Conservation (phyloP, 257 asterid genomes). For the Lantana camara region DNA sequence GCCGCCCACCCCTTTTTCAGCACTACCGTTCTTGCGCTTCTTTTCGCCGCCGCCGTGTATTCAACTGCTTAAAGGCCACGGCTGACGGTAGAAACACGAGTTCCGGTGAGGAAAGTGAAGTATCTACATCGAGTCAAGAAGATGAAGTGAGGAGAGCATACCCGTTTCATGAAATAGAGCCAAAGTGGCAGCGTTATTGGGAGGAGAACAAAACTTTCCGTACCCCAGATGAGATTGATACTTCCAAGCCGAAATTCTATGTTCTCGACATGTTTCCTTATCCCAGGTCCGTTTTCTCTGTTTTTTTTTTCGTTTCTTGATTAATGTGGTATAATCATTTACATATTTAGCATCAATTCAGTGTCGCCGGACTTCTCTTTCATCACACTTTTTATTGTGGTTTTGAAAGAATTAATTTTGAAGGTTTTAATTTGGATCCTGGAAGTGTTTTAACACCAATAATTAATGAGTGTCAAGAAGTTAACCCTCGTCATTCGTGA, state of each 20-base stretch:
- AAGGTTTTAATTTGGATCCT: too few species aligned
- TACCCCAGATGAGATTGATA: slow-evolving; percentile 88
- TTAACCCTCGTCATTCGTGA: too few species aligned
- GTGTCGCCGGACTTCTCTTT: too few species aligned
- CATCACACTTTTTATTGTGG: too few species aligned
- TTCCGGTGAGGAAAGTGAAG: slow-evolving; percentile 22
- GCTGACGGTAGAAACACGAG: slow-evolving; percentile 8
- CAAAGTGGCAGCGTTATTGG: slow-evolving; percentile 95
- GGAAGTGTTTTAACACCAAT: too few species aligned
- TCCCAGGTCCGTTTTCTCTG: slow-evolving; percentile 62
- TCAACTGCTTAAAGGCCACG: slow-evolving; percentile 31
- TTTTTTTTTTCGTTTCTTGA: neutral
- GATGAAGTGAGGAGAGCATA: slow-evolving; percentile 63
- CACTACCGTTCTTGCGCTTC: slow-evolving; percentile 28
- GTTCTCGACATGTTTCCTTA: slow-evolving; percentile 99
- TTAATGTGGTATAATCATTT: neutral
- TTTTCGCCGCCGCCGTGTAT: slow-evolving; percentile 35
- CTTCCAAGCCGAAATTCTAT: slow-evolving; percentile 88
- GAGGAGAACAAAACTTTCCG: slow-evolving; percentile 80
- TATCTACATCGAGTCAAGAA: slow-evolving; percentile 11
- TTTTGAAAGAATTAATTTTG: too few species aligned
- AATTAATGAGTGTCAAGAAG: too few species aligned
- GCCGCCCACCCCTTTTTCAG: slow-evolving; percentile 27
- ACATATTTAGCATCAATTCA: too few species aligned
- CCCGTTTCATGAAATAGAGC: slow-evolving; percentile 86